Evolutionary conservation across 805 yeast genomes (phyloP).

Genomic region (Metschnikowia chrysomelidarum): DNA sequence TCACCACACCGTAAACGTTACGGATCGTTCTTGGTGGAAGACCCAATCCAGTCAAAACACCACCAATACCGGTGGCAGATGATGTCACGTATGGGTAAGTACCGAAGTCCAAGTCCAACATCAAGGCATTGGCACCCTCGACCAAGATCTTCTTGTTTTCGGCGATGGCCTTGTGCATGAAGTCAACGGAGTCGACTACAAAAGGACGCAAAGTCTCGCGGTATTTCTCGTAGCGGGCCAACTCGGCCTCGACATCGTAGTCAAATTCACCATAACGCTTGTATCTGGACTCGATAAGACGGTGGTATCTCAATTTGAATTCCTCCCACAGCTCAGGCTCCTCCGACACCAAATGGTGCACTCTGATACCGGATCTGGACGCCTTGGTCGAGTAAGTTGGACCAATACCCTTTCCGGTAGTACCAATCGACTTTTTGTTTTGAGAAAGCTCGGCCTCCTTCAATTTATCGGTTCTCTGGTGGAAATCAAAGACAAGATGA

Average conservation of each 20-base stretch:
- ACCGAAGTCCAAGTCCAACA: slow-evolving; percentile 97
- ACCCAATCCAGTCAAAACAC: slow-evolving; percentile 96
- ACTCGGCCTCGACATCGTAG: slow-evolving; percentile 77
- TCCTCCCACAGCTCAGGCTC: slow-evolving; percentile 93
- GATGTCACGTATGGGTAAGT: slow-evolving; percentile 98
- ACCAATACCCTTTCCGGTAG: slow-evolving; percentile 99
- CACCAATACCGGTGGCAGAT: slow-evolving; percentile 94
- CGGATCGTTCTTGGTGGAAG: slow-evolving; percentile 84
- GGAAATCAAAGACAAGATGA: slow-evolving; percentile 96
- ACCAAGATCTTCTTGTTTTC: slow-evolving; percentile 82
- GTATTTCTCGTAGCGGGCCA: slow-evolving; percentile 70
- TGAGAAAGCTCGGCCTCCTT: slow-evolving; percentile 86
- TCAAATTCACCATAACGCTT: slow-evolving; percentile 93
- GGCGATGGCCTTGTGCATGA: slow-evolving; percentile 73
- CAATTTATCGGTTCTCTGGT: slow-evolving; percentile 93
- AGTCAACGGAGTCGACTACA: slow-evolving; percentile 89
- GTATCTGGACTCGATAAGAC: slow-evolving; percentile 76
- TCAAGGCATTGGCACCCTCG: slow-evolving; percentile 97
- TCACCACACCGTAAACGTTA: slow-evolving; percentile 91
- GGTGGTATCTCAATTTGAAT: slow-evolving; percentile 72
- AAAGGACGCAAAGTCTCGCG: slow-evolving; percentile 78
- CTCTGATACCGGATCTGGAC: slow-evolving; percentile 93
- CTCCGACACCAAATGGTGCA: slow-evolving; percentile 89
- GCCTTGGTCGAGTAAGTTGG: slow-evolving; percentile 98
- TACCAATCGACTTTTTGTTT: slow-evolving; percentile 86